Evolutionary conservation across 1,284 basidiomycete species (phyloP).

Genomic region (Ceratobasidium sp.): DNA sequence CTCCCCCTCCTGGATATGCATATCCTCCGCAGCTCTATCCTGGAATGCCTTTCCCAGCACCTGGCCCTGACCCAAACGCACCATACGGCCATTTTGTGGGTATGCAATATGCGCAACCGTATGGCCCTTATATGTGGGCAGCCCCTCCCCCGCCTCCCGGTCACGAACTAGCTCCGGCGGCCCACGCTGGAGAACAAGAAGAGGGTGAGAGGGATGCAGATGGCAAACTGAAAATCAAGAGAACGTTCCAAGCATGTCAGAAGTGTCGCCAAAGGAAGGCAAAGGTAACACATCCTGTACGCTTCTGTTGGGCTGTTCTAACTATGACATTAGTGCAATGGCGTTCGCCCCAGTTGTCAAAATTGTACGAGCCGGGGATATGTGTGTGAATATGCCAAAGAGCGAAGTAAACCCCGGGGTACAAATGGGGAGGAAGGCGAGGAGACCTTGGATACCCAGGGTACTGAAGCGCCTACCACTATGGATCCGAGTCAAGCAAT

Average conservation of each 20-base stretch:
- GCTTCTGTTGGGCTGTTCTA: conserved; percentile 25
- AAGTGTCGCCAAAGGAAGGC: conserved; percentile 65
- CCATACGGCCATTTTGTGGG: conserved; percentile 35
- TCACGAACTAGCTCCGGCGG: conserved; percentile 17
- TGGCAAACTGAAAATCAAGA: conserved; percentile 46
- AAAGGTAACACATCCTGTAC: conserved; percentile 52
- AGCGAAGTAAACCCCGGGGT: conserved; percentile 50
- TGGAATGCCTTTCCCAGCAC: conserved; percentile 27
- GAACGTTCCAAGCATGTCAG: conserved; percentile 62
- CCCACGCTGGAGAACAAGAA: conserved; percentile 11
- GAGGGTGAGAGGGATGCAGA: conserved; percentile 33
- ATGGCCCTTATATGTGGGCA: conserved; percentile 37
- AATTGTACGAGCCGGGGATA: conserved; percentile 58
- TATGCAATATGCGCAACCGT: conserved; percentile 37
- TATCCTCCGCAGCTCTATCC: conserved; percentile 34
- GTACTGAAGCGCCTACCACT: conserved; percentile 25
- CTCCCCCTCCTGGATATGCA: conserved; percentile 27
- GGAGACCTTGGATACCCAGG: conserved; percentile 1
- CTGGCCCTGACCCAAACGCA: conserved; percentile 24
- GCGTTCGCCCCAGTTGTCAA: conserved; percentile 58
- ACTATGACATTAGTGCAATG: conserved; percentile 57
- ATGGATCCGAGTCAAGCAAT: conserved; percentile 34
- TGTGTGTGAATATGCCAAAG: conserved; percentile 62
- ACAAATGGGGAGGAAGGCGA: conserved; percentile 33
- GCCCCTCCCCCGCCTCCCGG: conserved; percentile 31